Conservation (phyloP, 192 early-diverging fungal genomes). For the Powellomyces hirtus region DNA sequence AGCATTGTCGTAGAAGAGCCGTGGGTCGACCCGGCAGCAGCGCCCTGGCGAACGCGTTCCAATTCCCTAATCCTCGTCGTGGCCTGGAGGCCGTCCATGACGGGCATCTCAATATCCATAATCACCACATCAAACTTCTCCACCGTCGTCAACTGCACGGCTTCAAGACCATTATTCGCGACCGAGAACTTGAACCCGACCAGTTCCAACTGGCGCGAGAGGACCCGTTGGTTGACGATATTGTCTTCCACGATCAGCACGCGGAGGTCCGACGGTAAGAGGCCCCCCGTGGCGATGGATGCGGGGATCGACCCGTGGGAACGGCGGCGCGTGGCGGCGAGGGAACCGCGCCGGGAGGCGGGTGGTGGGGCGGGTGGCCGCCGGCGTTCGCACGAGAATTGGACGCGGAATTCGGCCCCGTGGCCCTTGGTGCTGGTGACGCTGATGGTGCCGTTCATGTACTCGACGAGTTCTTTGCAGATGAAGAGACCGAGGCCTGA, state of each 20-base stretch:
- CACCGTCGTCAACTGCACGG: not conserved
- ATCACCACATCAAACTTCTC: not conserved
- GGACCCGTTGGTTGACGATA: not conserved
- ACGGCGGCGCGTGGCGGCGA: too few relatives aligned
- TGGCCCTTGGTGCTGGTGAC: constrained; percentile 3
- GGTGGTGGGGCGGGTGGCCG: too few relatives aligned
- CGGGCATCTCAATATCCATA: constrained; percentile 42
- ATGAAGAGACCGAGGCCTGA: constrained; percentile 20
- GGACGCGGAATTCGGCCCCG: not conserved
- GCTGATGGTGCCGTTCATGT: constrained; percentile 13
- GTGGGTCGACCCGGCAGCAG: too few relatives aligned
- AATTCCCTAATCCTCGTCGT: constrained; percentile 44
- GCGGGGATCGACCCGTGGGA: too few relatives aligned
- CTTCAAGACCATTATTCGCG: not conserved
- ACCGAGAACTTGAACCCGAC: not conserved
- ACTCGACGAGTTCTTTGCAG: constrained; percentile 5
- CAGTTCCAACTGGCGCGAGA: not conserved
- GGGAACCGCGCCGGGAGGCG: too few relatives aligned
- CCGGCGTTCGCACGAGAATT: not conserved
- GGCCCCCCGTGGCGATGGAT: too few relatives aligned
- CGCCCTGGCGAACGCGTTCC: not conserved
- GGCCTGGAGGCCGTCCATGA: constrained; percentile 57
- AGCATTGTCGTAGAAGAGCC: too few relatives aligned
- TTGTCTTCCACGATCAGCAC: constrained; percentile 2
- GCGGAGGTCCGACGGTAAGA: too few relatives aligned